Evolutionary conservation across 768 basidiomycete genomes (phyloP), one percentile per base, ranked within the genome.

Genomic region (Rhodotorula kratochvilovae): DNA sequence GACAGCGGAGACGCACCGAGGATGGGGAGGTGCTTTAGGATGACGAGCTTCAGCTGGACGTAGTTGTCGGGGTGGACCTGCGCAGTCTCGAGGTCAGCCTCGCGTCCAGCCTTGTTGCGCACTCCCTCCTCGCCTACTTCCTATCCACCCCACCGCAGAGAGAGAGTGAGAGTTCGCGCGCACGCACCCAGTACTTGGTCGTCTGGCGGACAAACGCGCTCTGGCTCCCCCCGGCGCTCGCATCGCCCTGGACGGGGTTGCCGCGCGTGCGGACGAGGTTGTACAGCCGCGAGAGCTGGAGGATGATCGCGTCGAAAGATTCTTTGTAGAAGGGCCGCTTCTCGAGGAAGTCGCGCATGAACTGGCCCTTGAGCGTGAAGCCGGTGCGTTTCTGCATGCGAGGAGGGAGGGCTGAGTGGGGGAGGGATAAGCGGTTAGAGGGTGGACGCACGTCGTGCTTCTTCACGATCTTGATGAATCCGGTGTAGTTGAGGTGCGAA

Each of bases 391-490:
- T 99, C 92, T 98, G 79, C 25, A 36, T 5, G 23, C 10, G 58
- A 19, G 13, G 58, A 21, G 23, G 35, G 31, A n/a, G 8, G 5
- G 58, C 13, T 31, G 29, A 29, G 51, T 6, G 35, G n/a, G n/a
- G 23, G 48, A n/a, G n/a, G 1, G 61, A 16, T 27, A 43, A 46
- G 39, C 23, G 48, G 42, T 19, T 7, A 19, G 45, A 15, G 17
- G 19, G 21, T 19, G 15, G 45, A 23, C 48, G 48, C 48, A 93
- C 92, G 79, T 96, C 93, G 80, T 97, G 93, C 89, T 97, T 97
- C 90, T 98, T 97, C 71, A 97, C 84, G 71, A 97, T 97, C 82
- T 99, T 99, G 85, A 97, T 90, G 80, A 99, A 99, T 16, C 96
- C 96, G 2, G 96, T 97, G 78, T 97, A 93, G 80, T 98, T 98